Conservation (phyloP, 495 filamentous ascomycete species). For the Daldinia concentrica region DNA sequence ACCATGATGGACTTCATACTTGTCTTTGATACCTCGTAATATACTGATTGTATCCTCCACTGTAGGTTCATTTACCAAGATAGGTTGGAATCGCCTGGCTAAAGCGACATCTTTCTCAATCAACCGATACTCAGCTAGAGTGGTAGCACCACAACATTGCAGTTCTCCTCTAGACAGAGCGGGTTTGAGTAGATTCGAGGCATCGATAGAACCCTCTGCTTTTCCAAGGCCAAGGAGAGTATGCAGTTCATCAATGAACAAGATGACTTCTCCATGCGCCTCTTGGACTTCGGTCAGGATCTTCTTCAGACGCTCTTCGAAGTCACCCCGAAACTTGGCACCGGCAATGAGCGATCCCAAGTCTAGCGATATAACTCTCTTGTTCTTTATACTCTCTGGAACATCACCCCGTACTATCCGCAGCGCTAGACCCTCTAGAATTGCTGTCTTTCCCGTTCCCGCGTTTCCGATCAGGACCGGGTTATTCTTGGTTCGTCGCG, state of each 20-base stretch:
- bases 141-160: constrained; percentile 95
- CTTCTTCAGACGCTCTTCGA: constrained; percentile 91
- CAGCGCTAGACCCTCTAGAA: constrained; percentile 90
- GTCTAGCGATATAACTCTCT: constrained; percentile 85
- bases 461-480: constrained; percentile 92
- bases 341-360: constrained; percentile 93
- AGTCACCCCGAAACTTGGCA: constrained; percentile 94
- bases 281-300: constrained; percentile 92
- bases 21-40: constrained; percentile 93
- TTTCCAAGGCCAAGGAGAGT: constrained; percentile 92
- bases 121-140: constrained; percentile 85
- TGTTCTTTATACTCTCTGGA: constrained; percentile 95
- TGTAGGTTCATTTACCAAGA: constrained; percentile 85
- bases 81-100: constrained; percentile 92
- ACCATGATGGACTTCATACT: constrained; percentile 95
- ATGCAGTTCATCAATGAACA: constrained; percentile 97
- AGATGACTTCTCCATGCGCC: constrained; percentile 85
- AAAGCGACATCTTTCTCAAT: constrained; percentile 98
- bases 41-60: constrained; percentile 96
- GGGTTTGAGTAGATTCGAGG: constrained; percentile 95
- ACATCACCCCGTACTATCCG: constrained; percentile 93
- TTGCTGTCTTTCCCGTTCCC: constrained; percentile 95
- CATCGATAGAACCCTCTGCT: constrained; percentile 94
- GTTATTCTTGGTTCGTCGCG: constrained; percentile 95
- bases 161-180: constrained; percentile 89